phyloP scores from a whole-genome alignment of 768 basidiomycete genomes.

The Lanmaoa rubissima region DNA sequence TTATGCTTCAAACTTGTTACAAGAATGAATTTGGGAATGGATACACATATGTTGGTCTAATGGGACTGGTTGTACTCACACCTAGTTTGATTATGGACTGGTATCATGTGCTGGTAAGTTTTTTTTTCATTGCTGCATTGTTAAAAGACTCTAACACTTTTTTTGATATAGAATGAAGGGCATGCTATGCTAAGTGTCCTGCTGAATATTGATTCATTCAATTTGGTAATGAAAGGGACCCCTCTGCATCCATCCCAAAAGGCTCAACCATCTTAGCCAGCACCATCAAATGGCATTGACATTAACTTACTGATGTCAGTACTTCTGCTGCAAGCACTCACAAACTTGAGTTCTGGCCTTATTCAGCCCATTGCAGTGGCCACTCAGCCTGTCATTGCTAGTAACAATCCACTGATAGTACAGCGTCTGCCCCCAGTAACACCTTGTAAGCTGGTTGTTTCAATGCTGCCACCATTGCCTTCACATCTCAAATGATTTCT shows the following conservation, averaged over 20 bases:
- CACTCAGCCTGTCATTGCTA: too few species aligned
- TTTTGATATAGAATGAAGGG: constrained; percentile 3
- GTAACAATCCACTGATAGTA: too few species aligned
- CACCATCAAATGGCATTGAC: not conserved
- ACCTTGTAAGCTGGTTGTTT: too few species aligned
- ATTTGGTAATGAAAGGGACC: not conserved
- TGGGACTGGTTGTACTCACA: not conserved
- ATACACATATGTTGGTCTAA: constrained; percentile 2
- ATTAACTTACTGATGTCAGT: constrained; percentile 1
- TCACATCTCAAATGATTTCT: not conserved
- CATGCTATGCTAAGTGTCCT: not conserved
- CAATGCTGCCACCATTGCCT: not conserved
- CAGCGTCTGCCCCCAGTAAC: not conserved
- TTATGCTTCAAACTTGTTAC: constrained; percentile 3
- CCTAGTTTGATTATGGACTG: constrained; percentile 11
- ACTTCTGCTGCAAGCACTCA: constrained; percentile 5
- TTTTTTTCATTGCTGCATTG: not conserved
- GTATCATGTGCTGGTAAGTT: constrained; percentile 1
- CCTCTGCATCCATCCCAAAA: not conserved
- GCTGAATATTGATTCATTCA: constrained; percentile 5
- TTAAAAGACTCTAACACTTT: not conserved
- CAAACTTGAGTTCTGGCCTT: not conserved
- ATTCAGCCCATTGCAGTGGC: too few species aligned
- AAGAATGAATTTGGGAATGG: constrained; percentile 4
- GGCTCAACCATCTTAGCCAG: not conserved